phyloP scores from a whole-genome alignment of 2,329 filamentous ascomycete species.

The Diaporthe caulivora region DNA sequence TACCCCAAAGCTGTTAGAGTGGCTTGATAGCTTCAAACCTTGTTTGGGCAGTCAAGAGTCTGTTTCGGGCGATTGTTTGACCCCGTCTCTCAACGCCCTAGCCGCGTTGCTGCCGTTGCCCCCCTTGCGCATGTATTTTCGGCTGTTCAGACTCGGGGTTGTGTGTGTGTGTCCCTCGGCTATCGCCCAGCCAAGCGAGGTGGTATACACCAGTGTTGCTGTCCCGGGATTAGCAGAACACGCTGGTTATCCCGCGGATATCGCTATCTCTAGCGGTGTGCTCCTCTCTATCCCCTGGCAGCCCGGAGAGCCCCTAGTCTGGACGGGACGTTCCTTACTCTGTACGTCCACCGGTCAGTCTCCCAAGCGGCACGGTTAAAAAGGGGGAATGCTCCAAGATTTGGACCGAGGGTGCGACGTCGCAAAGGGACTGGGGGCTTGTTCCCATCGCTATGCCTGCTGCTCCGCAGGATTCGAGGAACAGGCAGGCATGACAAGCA shows the following conservation, averaged over 20 bases:
- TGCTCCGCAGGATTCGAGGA: neutral
- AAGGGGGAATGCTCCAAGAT: neutral
- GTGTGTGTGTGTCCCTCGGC: neutral
- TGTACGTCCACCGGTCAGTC: constrained; percentile 19
- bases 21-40: constrained; percentile 29
- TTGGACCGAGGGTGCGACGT: constrained; percentile 10
- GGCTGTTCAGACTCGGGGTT: neutral
- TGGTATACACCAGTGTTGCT: neutral
- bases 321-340: constrained; percentile 11
- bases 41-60: neutral
- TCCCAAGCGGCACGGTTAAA: constrained; percentile 2
- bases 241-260: neutral
- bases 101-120: neutral
- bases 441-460: neutral
- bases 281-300: neutral
- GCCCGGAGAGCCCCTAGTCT: neutral
- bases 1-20: neutral
- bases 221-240: neutral
- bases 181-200: constrained; percentile 7
- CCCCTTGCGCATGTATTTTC: constrained; percentile 7
- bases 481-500: neutral
- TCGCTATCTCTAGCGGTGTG: constrained; percentile 12
- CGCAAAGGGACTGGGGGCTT: neutral
- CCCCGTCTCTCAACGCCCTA: constrained; percentile 16
- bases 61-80: constrained; percentile 13